Percentiles rank a stretch among this genome's conserved stretches.
phyloP scores from a whole-genome alignment of 768 basidiomycete species.

The Hypsizygus marmoreus region DNA sequence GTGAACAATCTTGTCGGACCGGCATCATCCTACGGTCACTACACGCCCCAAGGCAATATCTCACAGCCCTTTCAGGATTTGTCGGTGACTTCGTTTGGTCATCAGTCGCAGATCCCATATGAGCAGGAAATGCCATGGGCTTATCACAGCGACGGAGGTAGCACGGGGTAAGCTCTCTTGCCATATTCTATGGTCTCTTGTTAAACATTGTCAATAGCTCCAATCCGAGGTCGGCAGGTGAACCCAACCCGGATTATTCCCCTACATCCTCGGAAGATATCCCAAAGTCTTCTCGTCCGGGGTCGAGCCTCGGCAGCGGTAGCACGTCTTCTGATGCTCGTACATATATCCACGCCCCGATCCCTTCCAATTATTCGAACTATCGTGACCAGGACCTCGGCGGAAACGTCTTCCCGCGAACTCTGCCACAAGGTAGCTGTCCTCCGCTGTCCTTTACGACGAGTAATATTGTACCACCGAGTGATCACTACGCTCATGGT shows the following conservation, averaged over 20 bases:
- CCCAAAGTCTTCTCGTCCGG: slow-evolving; percentile 16
- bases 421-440: too few species aligned
- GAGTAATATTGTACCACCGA: too few species aligned
- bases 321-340: slow-evolving; percentile 3
- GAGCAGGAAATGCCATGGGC: slow-evolving; percentile 18
- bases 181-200: not conserved
- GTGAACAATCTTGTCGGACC: slow-evolving; percentile 6
- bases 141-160: slow-evolving; percentile 23
- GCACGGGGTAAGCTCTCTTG: slow-evolving; percentile 21
- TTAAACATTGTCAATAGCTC: slow-evolving; percentile 11
- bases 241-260: slow-evolving; percentile 20
- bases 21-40: slow-evolving; percentile 13
- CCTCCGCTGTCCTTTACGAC: too few species aligned
- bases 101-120: slow-evolving; percentile 6
- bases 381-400: too few species aligned
- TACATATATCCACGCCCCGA: not conserved
- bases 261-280: slow-evolving; percentile 23
- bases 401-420: too few species aligned
- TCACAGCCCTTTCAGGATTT: slow-evolving; percentile 11
- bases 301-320: slow-evolving; percentile 6
- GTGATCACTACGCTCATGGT: too few species aligned
- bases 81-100: slow-evolving; percentile 8
- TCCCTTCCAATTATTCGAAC: too few species aligned
- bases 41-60: slow-evolving; percentile 9
- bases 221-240: slow-evolving; percentile 14